phyloP scores from a whole-genome alignment of 139 green algal genomes.

The Picochlorum sp. region DNA sequence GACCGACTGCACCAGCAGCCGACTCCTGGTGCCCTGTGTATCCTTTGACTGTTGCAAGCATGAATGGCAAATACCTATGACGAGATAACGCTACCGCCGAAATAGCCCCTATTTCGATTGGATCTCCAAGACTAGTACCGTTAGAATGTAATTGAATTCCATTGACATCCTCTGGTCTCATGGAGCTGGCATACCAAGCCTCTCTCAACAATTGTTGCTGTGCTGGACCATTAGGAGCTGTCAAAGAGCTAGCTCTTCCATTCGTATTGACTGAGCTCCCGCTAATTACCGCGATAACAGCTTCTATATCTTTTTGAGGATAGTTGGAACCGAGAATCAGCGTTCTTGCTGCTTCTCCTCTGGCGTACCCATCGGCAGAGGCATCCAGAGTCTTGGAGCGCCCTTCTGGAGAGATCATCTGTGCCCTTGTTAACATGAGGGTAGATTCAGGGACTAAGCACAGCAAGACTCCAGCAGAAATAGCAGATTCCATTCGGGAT shows the following conservation, averaged over 20 bases:
- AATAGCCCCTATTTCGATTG: slow-evolving; percentile 53
- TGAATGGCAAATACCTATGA: slow-evolving; percentile 24
- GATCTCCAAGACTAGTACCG: slow-evolving; percentile 73
- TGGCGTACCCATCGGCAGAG: slow-evolving; percentile 72
- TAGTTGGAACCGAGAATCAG: slow-evolving; percentile 4
- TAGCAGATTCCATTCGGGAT: slow-evolving; percentile 17
- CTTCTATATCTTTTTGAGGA: neutral
- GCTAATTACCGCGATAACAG: slow-evolving; percentile 29
- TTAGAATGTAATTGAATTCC: slow-evolving; percentile 60
- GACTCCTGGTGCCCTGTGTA: slow-evolving; percentile 72
- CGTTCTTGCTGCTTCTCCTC: slow-evolving; percentile 48
- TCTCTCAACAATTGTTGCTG: slow-evolving; percentile 44
- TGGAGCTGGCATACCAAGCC: slow-evolving; percentile 3
- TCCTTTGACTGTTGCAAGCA: slow-evolving; percentile 45
- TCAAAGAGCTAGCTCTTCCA: slow-evolving; percentile 75
- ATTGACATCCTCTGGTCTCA: slow-evolving; percentile 17
- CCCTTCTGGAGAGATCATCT: slow-evolving; percentile 68
- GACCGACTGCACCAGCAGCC: slow-evolving; percentile 54
- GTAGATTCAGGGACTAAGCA: slow-evolving; percentile 34
- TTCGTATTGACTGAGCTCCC: slow-evolving; percentile 83
- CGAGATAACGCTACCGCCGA: slow-evolving; percentile 37
- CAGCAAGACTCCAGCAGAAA: slow-evolving; percentile 50
- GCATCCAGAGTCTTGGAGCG: slow-evolving; percentile 81
- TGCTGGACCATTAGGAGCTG: slow-evolving; percentile 75
- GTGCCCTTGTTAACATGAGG: slow-evolving; percentile 27